Evolutionary conservation across 2,329 filamentous ascomycete species (phyloP), one percentile per base, ranked within the genome.

Genomic region (Nigrospora sphaerica): DNA sequence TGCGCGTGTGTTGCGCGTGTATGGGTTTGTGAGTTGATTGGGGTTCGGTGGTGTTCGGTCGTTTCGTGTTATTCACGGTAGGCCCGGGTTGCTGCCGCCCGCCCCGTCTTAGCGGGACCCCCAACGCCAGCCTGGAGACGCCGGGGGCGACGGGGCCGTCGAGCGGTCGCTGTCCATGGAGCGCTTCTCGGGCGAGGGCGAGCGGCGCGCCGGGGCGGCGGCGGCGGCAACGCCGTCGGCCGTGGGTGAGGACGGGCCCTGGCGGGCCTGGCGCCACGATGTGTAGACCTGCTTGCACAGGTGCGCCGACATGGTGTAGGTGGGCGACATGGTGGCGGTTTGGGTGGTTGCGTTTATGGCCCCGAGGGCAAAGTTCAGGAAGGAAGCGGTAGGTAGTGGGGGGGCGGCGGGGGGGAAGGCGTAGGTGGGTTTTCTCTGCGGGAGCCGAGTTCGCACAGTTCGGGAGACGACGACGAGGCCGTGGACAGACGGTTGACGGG

Each of bases 221-320:
- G 61, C 47, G 53, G 50, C 48, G 48, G 56, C 51, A 31, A 43
- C 47, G 46, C 49, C 58, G 52, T 53, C 50, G 42, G 46, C 45
- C 32, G 50, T 46, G 39, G 61, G 50, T 13, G 69, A 64, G 44
- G 66, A 59, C 4, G 63, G 64, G 28, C 65, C 60, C 52, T 73
- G 69, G 52, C 69, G 70, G 39, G 70, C 63, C 57, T 78, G 73
- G 52, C 70, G 70, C 74, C 77, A 80, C n/a, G 77, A 80, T 44
- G 73, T 68, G 67, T 72, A 76, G 64, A 81, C 75, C 56, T 80
- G 70, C 63, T 77, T 78, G 74, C 75, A 77, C 62, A 81, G 65
- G 56, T 81, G 77, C 55, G 77, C 75, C 14, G 77, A 78, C 71
- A 81, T 79, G 52, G 77, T 80, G 66, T 80, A 77, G 34, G 77